Conservation (phyloP, 208 protist genomes). For the Leishmania guyanensis region DNA sequence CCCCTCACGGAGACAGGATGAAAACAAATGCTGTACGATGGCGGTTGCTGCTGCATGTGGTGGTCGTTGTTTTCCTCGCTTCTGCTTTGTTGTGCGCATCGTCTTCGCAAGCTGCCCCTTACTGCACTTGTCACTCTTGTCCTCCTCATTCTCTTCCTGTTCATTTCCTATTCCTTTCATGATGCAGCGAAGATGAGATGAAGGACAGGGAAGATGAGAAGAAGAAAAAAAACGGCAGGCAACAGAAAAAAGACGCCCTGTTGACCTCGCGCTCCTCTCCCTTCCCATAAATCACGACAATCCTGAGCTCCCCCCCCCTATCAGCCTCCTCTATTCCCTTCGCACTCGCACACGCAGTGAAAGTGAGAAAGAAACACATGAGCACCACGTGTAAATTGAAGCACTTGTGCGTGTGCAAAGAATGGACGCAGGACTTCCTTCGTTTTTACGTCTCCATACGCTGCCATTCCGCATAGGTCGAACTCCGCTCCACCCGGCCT, state of each 20-base stretch:
- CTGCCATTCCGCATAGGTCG: not conserved
- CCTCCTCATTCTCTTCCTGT: not conserved
- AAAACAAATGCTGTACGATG: not conserved
- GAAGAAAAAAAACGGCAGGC: not conserved
- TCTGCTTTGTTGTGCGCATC: not conserved
- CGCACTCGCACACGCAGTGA: not conserved
- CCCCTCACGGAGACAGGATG: not conserved
- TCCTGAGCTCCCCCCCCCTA: not conserved
- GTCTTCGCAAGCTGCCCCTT: not conserved
- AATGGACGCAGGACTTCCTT: not conserved
- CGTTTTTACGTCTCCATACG: not conserved
- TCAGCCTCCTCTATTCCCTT: not conserved
- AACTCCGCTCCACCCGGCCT: not conserved
- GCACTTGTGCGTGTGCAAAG: not conserved
- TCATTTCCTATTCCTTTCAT: not conserved
- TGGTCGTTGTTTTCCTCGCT: not conserved
- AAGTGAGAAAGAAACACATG: not conserved
- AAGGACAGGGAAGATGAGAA: not conserved
- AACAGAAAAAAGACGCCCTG: not conserved
- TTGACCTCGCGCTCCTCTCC: not conserved
- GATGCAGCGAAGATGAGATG: too few relatives aligned
- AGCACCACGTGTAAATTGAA: not conserved
- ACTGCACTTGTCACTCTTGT: not conserved
- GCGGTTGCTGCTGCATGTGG: not conserved
- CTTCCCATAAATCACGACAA: not conserved